Percentiles rank a stretch among this genome's conserved stretches.
phyloP scores from a whole-genome alignment of 768 basidiomycete species.

The Suillus fuscotomentosus region DNA sequence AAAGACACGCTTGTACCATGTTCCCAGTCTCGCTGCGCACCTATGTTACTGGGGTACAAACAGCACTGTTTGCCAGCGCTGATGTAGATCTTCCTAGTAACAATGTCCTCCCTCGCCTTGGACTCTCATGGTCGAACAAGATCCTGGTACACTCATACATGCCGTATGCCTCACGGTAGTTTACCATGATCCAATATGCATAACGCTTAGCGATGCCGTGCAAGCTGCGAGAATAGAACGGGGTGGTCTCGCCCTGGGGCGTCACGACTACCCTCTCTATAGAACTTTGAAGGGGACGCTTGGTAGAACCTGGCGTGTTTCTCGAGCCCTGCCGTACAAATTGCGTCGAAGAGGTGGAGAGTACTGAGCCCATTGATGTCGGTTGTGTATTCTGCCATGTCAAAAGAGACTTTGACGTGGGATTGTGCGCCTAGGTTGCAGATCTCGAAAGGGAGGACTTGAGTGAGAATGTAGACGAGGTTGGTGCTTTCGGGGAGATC shows the following conservation, averaged over 20 bases:
- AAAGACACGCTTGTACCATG: conserved; percentile 61
- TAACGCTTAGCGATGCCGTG: conserved; percentile 97
- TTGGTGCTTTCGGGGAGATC: conserved; percentile 96
- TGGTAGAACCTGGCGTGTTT: conserved; percentile 95
- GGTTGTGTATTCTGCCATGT: conserved; percentile 98
- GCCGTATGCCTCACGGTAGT: conserved; percentile 93
- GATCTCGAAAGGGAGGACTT: conserved; percentile 94
- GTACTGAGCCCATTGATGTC: conserved; percentile 97
- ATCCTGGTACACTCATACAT: conserved; percentile 98
- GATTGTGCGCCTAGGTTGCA: conserved; percentile 98
- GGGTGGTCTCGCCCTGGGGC: conserved; percentile 93
- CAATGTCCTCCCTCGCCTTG: conserved; percentile 93
- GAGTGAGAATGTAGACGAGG: conserved; percentile 92
- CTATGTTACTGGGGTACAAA: conserved; percentile 91
- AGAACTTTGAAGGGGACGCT: conserved; percentile 95
- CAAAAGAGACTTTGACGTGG: conserved; percentile 99
- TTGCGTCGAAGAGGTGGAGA: conserved; percentile 91
- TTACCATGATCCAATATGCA: conserved; percentile 87
- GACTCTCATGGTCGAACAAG: conserved; percentile 97
- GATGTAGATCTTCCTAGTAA: conserved; percentile 94
- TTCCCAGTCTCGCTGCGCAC: conserved; percentile 96
- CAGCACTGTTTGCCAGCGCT: conserved; percentile 83
- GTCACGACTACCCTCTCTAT: conserved; percentile 94
- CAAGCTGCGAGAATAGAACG: conserved; percentile 97
- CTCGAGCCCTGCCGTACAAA: conserved; percentile 93